These are phyloP conservation scores for Brassica juncea DNA, from an alignment of 345 rosid genomes.

Conservation along the genomic window DNA sequence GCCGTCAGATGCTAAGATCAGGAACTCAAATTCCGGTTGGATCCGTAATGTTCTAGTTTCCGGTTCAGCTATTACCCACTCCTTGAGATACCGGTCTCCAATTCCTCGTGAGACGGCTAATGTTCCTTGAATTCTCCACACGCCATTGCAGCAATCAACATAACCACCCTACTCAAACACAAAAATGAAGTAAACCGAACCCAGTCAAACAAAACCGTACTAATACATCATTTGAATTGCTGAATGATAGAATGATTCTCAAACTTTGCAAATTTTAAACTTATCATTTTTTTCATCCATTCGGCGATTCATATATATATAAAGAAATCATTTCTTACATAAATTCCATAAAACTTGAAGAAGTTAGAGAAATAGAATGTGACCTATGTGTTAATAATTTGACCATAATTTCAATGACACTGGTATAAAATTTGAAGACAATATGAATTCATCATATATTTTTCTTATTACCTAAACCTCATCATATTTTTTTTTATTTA, in stretches of 20 bases:
- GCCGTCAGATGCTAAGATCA: constrained; percentile 91
- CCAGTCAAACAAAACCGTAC: constrained; percentile 15
- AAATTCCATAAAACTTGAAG: background rate
- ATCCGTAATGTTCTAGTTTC: constrained; percentile 60
- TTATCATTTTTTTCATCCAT: background rate
- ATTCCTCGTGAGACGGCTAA: constrained; percentile 84
- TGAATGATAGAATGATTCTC: background rate
- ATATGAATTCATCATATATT: background rate
- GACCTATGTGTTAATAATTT: background rate
- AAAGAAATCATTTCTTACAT: too few relatives aligned
- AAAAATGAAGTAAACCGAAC: constrained; percentile 22
- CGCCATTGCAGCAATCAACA: constrained; percentile 69
- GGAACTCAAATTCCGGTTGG: constrained; percentile 62
- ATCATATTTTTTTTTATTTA: too few relatives aligned
- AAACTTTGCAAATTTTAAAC: background rate
- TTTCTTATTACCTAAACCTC: background rate
- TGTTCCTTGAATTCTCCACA: constrained; percentile 86
- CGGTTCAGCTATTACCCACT: constrained; percentile 28
- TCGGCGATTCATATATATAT: background rate
- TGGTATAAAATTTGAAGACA: background rate
- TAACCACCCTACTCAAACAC: constrained; percentile 53
- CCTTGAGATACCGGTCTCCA: constrained; percentile 70
- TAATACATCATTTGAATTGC: background rate
- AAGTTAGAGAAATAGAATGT: background rate
- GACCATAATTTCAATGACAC: background rate